Base-by-base conservation (phyloP, 352 stramenopile species). In the Globisporangium solare region DNA sequence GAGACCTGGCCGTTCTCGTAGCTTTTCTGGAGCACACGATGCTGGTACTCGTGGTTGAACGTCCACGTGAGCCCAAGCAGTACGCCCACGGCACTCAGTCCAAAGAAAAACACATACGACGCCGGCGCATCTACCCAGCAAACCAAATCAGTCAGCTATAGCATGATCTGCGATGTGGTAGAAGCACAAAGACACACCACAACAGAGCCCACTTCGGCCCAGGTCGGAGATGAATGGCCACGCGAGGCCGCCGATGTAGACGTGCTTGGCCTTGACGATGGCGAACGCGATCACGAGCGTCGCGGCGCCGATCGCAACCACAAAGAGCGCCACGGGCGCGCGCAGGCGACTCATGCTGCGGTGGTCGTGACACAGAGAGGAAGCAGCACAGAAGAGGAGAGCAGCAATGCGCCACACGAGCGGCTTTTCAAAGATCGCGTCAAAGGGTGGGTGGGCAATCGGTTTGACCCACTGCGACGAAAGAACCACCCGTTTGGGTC, bases 201-300 rank as follows among this genome's bases (percentile, higher is more conserved):
- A 49, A 31, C 20, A 56, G 45, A 56, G 54, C 55, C 8, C 35
- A 78, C 75, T 74, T 41, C 77, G 74, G 1, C 73, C 71, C 21
- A 88, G 67, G 47, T 88, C 74, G 21, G 74, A 80, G 53, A 85
- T 54, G 63, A 80, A 87, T 5, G 76, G 74, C 77, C 77, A 88
- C 10, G 57, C 46, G 40, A 87, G 61, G 0, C 74, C 70, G 20
- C 76, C 76, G 45, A 83, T 55, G 56, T 83, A 87, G n/a, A 74
- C 60, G 51, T 51, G 46, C 46, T 70, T 69, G 47, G 48, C 31
- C 43, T 64, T 71, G 15, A 63, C 66, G 46, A 82, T 68, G 10
- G 43, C 48, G 41, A 82, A 73, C 24, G 70, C 61, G 13, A 63
- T 32, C 24, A 64, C 12, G 54, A 81, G 47, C n/a, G 72, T 74